Conservation (phyloP, 768 basidiomycete species). For the Tephrocybe sp. region DNA sequence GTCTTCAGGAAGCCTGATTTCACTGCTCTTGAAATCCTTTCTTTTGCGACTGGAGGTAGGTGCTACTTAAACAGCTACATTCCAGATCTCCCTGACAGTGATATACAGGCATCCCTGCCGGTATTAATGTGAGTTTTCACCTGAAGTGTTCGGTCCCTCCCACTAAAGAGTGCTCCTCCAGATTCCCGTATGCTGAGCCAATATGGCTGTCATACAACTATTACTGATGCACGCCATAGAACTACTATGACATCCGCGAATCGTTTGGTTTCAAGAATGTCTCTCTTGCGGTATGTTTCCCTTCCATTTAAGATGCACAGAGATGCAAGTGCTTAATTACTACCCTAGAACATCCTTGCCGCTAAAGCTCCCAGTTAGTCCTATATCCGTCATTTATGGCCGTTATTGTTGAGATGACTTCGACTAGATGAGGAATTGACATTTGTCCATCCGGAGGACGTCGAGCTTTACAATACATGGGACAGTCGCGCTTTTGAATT, state of each 20-base stretch:
- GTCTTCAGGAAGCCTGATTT: constrained; percentile 86
- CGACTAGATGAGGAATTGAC: constrained; percentile 68
- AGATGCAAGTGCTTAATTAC: background rate
- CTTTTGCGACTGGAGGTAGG: constrained; percentile 80
- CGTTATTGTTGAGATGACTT: background rate
- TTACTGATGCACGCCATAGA: constrained; percentile 34
- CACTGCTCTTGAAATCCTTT: constrained; percentile 77
- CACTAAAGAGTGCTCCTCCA: constrained; percentile 22
- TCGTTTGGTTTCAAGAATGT: constrained; percentile 88
- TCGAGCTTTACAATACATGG: constrained; percentile 73
- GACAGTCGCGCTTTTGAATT: constrained; percentile 78
- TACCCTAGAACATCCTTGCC: constrained; percentile 70
- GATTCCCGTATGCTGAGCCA: constrained; percentile 54
- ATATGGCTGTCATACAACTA: background rate
- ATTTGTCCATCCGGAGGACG: constrained; percentile 80
- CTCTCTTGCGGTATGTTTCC: constrained; percentile 60
- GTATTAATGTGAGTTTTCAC: constrained; percentile 65
- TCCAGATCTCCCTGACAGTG: background rate
- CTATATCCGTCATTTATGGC: background rate
- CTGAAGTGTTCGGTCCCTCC: background rate
- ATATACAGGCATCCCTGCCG: constrained; percentile 72
- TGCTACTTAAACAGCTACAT: background rate
- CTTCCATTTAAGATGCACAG: background rate
- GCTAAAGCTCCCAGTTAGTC: constrained; percentile 80
- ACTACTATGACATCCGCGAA: constrained; percentile 84